Conservation (phyloP, 2,329 filamentous ascomycete genomes). For the Pseudovirgaria hyperparasitica region DNA sequence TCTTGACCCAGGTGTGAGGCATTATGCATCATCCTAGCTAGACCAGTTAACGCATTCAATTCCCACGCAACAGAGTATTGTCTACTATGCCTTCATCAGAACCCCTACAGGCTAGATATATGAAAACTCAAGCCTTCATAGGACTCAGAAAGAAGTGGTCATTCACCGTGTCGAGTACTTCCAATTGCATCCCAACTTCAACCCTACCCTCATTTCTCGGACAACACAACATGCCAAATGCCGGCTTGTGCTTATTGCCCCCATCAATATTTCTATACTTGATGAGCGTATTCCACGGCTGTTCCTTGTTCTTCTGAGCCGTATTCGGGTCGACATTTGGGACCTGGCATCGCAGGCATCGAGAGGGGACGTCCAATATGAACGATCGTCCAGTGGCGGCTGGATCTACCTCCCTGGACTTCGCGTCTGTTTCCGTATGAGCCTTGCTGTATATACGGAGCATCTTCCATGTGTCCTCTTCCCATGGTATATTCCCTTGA, state of each 20-base stretch:
- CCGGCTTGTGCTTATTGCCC: constrained; percentile 51
- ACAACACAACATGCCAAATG: constrained; percentile 54
- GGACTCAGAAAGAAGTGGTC: too few relatives aligned
- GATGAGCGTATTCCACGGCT: constrained; percentile 52
- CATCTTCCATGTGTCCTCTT: constrained; percentile 51
- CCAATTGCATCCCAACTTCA: constrained; percentile 45
- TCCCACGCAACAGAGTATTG: too few relatives aligned
- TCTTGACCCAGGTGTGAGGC: too few relatives aligned
- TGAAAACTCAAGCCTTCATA: too few relatives aligned
- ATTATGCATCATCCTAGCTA: too few relatives aligned
- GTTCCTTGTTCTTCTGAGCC: constrained; percentile 41
- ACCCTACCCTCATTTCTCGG: constrained; percentile 43
- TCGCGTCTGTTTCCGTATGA: constrained; percentile 3
- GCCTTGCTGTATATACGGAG: constrained; percentile 28
- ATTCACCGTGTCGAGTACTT: too few relatives aligned
- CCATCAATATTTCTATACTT: constrained; percentile 47
- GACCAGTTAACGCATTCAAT: too few relatives aligned
- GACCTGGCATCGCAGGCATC: constrained; percentile 49
- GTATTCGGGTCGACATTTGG: constrained; percentile 54
- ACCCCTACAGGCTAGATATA: too few relatives aligned
- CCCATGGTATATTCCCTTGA: constrained; percentile 43
- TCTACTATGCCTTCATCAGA: too few relatives aligned
- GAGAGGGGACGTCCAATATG: constrained; percentile 43
- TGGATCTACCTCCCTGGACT: neutral
- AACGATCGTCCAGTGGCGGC: constrained; percentile 14